Evolutionary conservation across 176 grass and related monocot genomes (phyloP).

Genomic region (Puya raimondii): DNA sequence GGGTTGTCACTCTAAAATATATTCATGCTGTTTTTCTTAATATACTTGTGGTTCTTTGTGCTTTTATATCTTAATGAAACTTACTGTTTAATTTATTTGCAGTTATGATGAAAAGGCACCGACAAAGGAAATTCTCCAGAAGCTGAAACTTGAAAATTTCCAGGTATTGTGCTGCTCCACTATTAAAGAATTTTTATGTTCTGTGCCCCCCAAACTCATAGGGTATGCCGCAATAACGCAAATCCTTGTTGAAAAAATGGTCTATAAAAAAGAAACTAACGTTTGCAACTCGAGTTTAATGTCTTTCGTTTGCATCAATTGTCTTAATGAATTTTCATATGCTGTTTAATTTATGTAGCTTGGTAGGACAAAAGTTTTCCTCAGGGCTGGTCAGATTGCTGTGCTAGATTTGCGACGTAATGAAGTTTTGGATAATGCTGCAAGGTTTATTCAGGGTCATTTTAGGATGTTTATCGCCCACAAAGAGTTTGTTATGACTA

Average conservation of each 20-base stretch:
- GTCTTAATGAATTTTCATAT: neutral
- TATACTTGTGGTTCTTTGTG: conserved; percentile 1
- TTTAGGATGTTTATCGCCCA: conserved; percentile 60
- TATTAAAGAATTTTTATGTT: conserved; percentile 2
- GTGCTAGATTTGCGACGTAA: conserved; percentile 68
- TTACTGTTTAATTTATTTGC: conserved; percentile 15
- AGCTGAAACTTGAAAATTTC: conserved; percentile 83
- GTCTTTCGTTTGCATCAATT: too few species aligned
- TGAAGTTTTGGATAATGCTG: conserved; percentile 93
- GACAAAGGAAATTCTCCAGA: conserved; percentile 68
- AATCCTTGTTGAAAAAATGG: too few species aligned
- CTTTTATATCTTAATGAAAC: neutral
- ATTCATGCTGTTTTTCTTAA: neutral
- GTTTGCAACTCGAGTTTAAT: too few species aligned
- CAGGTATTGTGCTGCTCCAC: conserved; percentile 47
- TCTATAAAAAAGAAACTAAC: too few species aligned
- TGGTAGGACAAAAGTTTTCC: conserved; percentile 80
- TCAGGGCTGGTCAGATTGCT: conserved; percentile 91
- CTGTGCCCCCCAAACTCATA: too few species aligned
- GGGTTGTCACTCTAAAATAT: neutral
- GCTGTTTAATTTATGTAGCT: conserved; percentile 47
- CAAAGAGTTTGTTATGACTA: conserved; percentile 63
- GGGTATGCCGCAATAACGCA: too few species aligned
- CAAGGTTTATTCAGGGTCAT: conserved; percentile 58
- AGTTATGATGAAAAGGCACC: conserved; percentile 72